Evolutionary conservation across 257 asterid genomes (phyloP), one percentile per base, ranked within the genome.

Genomic region (Solanum rostratum): DNA sequence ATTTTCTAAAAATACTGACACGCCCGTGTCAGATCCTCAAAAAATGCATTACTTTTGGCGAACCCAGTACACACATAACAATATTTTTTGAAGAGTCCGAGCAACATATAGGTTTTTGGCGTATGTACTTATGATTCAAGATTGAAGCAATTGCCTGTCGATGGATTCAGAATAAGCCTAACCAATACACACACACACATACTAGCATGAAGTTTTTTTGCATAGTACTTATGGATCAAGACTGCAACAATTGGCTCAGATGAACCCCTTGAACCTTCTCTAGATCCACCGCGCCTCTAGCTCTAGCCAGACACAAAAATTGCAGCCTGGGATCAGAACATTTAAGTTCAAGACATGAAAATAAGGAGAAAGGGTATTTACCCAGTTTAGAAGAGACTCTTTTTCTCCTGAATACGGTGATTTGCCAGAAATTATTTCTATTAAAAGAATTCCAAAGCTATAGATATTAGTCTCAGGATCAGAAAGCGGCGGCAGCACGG

Each of bases 401-500:
- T 91, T 89, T 80, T 91, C 98, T 52, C 90, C 85, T 8, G 87
- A 60, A 83, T 88, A 85, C 65, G 98, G 91, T 39, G 92, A 91
- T 82, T 91, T 91, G n/a, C 99, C 98, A 11, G 97, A 94, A 30
- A 96, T 85, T 14, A 93, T 92, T 88, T 96, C 99, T 7, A 96
- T 91, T 86, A 96, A 87, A 46, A 93, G 91, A 85, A 92, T 49
- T 70, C 98, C 99, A 16, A 96, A 93, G 39, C 91, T 91, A 79
- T 92, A 93, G 49, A 90, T 65, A 86, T 94, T 93, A 70, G 82
- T 79, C 89, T 92, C 88, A 55, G 92, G 84, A 92, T 90, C 87
- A 88, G 92, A 39, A 49, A 66, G 81, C 83, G 94, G 84, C 86
- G 86, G 41, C 88, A 86, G 88, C 81, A 69, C 93, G 84, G 68